A percentile compares a stretch with the other conserved stretches of the same genome.
Conservation (phyloP, 441 rosid genomes). For the Populus hybrid region DNA sequence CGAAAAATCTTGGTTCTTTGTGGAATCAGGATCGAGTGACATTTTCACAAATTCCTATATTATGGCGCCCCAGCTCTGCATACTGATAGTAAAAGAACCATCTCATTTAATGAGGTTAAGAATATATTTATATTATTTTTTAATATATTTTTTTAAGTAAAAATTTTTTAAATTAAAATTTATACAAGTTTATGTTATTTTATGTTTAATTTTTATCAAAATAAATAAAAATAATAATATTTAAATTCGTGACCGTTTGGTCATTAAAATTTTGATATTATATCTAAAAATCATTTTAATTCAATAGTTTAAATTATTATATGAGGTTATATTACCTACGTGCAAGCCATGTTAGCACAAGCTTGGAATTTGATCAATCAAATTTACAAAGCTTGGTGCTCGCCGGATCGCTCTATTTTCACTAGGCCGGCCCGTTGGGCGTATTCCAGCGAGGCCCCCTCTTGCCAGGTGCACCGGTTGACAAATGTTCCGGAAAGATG, state of each 20-base stretch:
- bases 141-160: too few relatives aligned
- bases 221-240: too few relatives aligned
- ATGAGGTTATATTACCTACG: slow-evolving; percentile 9
- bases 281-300: too few relatives aligned
- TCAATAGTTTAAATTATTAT: too few relatives aligned
- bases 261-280: too few relatives aligned
- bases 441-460: slow-evolving; percentile 52
- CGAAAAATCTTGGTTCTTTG: slow-evolving; percentile 37
- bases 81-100: slow-evolving; percentile 15
- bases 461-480: slow-evolving; percentile 37
- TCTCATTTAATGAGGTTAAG: too few relatives aligned
- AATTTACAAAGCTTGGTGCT: slow-evolving; percentile 40
- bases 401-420: slow-evolving; percentile 46
- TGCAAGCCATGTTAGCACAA: slow-evolving; percentile 39
- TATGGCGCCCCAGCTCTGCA: slow-evolving; percentile 27
- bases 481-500: slow-evolving; percentile 47
- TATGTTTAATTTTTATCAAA: too few relatives aligned
- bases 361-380: slow-evolving; percentile 27
- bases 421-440: slow-evolving; percentile 39
- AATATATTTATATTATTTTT: too few relatives aligned
- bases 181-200: too few relatives aligned
- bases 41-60: slow-evolving; percentile 38
- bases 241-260: too few relatives aligned
- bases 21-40: slow-evolving; percentile 69
- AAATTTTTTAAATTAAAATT: too few relatives aligned